Percentiles rank a stretch among this genome's conserved stretches.
These are phyloP conservation scores for Arthroderma sp. DNA, from an alignment of 2,329 filamentous ascomycete genomes.

Conservation along the genomic window DNA sequence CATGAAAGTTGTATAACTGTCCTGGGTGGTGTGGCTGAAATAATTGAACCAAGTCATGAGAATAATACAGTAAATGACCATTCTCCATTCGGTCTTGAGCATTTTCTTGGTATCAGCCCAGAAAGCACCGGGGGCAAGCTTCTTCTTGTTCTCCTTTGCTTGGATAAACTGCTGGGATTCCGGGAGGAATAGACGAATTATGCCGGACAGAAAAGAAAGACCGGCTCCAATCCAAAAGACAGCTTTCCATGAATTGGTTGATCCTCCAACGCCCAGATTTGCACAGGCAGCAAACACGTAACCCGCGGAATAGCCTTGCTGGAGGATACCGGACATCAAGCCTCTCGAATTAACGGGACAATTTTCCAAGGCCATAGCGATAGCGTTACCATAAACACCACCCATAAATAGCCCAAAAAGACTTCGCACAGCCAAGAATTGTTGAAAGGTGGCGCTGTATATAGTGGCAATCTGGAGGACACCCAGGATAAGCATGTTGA, in stretches of 20 bases:
- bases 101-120: constrained; percentile 57
- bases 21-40: constrained; percentile 68
- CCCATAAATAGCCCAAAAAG: constrained; percentile 54
- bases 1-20: constrained; percentile 74
- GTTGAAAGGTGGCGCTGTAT: constrained; percentile 45
- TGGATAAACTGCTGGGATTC: constrained; percentile 71
- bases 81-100: constrained; percentile 58
- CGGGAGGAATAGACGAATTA: constrained; percentile 62
- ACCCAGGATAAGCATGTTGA: constrained; percentile 50
- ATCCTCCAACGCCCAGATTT: constrained; percentile 47
- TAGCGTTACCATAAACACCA: constrained; percentile 43
- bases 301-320: constrained; percentile 53
- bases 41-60: constrained; percentile 66
- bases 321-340: constrained; percentile 48
- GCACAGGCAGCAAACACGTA: constrained; percentile 49
- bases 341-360: constrained; percentile 46
- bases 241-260: constrained; percentile 66
- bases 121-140: constrained; percentile 37
- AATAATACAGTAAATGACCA: constrained; percentile 63
- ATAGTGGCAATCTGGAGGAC: constrained; percentile 48
- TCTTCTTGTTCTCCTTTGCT: constrained; percentile 46
- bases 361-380: constrained; percentile 50
- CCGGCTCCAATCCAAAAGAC: constrained; percentile 82
- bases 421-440: constrained; percentile 47
- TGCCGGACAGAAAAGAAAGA: constrained; percentile 67